Evolutionary conservation across 2,329 filamentous ascomycete genomes (phyloP), one percentile per base, ranked within the genome.

Genomic region (Alternaria ethzedia): DNA sequence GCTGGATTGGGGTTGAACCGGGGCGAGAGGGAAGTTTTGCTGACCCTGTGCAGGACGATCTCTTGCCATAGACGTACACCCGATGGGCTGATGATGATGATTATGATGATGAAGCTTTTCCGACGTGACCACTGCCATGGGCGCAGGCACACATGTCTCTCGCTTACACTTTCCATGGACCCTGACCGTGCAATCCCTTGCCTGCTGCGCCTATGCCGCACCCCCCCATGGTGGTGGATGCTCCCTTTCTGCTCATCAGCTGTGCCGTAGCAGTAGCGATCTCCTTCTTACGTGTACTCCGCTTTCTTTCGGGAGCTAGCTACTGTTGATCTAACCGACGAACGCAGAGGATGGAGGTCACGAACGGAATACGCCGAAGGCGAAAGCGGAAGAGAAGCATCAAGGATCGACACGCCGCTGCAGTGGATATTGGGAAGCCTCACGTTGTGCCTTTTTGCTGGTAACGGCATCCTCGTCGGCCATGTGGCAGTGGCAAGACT

Each of bases 401-500:
- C 46, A 36, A 20, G 23, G 57, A 63, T 66, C 28, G 23, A 32
- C 61, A 57, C n/a, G 54, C 46, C 45, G 52, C 41, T 58, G 51
- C 50, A 47, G 25, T 60, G 54, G 57, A 21, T 63, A 61, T 56
- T 57, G 46, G 25, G 25, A 50, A 57, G 36, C 50, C 36, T 57
- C 43, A 36, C 23, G 5, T 26, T 58, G n/a, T 41, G 26, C 30
- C 21, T 44, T 47, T 11, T 36, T 54, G 52, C 26, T 32, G n/a
- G 46, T 41, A 56, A 5, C 46, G 15, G 17, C 50, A 59, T 60
- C 43, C 56, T 49, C 41, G 59, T 45, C 28, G 36, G 51, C 63
- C 60, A 57, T 61, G 57, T 63, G 65, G 57, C 51, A 59, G 50
- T 63, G 57, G 63, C 63, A 54, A 58, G 36, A 44, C 4, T 5